A percentile compares a stretch with the other conserved stretches of the same genome.
These are phyloP conservation scores for Solanum hybrid DNA, from an alignment of 305 asterid species.

Conservation along the genomic window DNA sequence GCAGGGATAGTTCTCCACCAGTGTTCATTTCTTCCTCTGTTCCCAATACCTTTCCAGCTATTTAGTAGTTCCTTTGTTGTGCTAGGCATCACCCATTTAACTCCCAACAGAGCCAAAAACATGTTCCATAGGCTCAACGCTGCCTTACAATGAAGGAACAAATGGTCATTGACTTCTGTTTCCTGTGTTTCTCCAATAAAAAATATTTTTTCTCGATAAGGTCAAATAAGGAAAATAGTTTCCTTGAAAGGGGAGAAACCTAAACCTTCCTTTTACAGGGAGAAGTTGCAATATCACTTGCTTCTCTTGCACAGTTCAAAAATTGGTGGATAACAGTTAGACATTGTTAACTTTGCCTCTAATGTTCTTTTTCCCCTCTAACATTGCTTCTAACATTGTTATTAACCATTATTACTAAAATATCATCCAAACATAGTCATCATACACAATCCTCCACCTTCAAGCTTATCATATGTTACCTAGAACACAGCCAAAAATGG, in stretches of 20 bases:
- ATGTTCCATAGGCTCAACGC: no score
- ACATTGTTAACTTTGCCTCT: not conserved
- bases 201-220: not conserved
- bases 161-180: no score
- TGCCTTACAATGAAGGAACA: no score
- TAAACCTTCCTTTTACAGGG: not conserved
- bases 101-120: no score
- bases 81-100: no score
- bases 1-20: no score
- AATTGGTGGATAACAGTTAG: not conserved
- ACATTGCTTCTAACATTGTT: not conserved
- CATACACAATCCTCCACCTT: not conserved
- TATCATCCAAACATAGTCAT: not conserved
- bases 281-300: not conserved
- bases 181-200: not conserved
- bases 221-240: not conserved
- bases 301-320: not conserved
- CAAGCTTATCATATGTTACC: not conserved
- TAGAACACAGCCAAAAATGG: not conserved
- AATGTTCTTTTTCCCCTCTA: not conserved
- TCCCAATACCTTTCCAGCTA: no score
- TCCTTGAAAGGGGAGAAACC: not conserved
- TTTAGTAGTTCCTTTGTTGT: no score
- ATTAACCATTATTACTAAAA: not conserved
- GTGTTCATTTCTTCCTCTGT: no score